Evolutionary conservation across 164 flowering plant genomes (phyloP), one percentile per base, ranked within the genome.

Genomic region (Akebia trifoliata): DNA sequence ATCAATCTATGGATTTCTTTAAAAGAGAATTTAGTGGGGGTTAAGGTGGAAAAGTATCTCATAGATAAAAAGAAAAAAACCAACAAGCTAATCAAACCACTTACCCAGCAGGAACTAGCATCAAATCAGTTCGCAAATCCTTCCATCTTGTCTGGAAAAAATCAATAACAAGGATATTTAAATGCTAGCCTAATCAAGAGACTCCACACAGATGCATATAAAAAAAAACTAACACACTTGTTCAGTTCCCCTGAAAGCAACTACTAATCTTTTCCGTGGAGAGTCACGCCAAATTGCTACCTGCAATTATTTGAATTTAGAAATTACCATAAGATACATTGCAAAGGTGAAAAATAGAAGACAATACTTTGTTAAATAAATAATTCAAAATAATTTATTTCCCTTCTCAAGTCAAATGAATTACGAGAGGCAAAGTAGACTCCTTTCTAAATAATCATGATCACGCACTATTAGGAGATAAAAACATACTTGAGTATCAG

Each of bases 221-320:
- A 26, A 43, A 31, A 18, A 39, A 39, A 15, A 45, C 8, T 45
- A 25, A 57, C 81, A 15, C 71, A 93, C 98, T 73, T 93, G 99
- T 64, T 93, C 97, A 12, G 97, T 93, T 54, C 97, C 98, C 63
- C 99, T 81, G 75, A 93, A 93, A 62, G 99, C 94, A 73, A 90
- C 69, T 36, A 93, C 90, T 51, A 93, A 72, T 76, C 97, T 80
- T 69, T 57, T 85, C 48, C 81, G 70, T 29, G 43, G 52, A 37
- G 78, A 52, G 73, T 93, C 97, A 46, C 98, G 95, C 97, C 99
- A 93, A 68, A 93, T 76, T 61, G 99, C 95, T 30, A 87, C 91
- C 98, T 92, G 77, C 69, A 78, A 46, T 36, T 14, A 44, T 45
- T 50, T n/a, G n/a, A 29, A 37, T 17, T 70, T 21, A 36, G 30